phyloP scores from a whole-genome alignment of 495 filamentous ascomycete genomes.

The Evernia prunastri region DNA sequence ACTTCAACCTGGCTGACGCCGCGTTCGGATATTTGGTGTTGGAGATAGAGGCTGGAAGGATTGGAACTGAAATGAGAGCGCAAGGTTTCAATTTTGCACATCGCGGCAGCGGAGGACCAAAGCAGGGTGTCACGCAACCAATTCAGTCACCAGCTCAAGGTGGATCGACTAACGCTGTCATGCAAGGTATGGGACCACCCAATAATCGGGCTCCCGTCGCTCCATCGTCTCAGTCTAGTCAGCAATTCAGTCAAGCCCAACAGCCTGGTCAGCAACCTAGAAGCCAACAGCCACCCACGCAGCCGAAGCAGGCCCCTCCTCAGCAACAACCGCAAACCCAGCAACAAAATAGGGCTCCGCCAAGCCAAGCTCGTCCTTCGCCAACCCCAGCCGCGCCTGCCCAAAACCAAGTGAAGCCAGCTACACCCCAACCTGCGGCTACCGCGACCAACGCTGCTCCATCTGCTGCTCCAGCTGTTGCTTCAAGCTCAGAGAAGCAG shows the following conservation, averaged over 20 bases:
- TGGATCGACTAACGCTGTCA: slow-evolving; percentile 24
- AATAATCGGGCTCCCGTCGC: slow-evolving; percentile 29
- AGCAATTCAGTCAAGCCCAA: slow-evolving; percentile 31
- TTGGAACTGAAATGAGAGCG: slow-evolving; percentile 96
- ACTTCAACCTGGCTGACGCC: slow-evolving; percentile 97
- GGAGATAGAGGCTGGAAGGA: slow-evolving; percentile 87
- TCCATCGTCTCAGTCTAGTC: slow-evolving; percentile 30
- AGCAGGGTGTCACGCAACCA: slow-evolving; percentile 38
- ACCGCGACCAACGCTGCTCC: slow-evolving; percentile 26
- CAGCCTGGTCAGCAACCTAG: slow-evolving; percentile 32
- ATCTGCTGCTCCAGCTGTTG: slow-evolving; percentile 26
- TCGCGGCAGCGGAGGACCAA: slow-evolving; percentile 52
- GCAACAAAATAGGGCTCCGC: slow-evolving; percentile 39
- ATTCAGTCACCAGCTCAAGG: slow-evolving; percentile 28
- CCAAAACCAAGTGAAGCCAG: slow-evolving; percentile 43
- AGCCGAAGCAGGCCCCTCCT: slow-evolving; percentile 31
- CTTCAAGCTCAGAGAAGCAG: slow-evolving; percentile 20
- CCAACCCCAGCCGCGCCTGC: slow-evolving; percentile 48
- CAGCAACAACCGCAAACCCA: slow-evolving; percentile 34
- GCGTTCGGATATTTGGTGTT: slow-evolving; percentile 94
- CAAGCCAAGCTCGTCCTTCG: slow-evolving; percentile 36
- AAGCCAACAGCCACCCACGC: slow-evolving; percentile 31
- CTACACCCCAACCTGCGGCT: slow-evolving; percentile 46
- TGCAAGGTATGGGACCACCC: slow-evolving; percentile 27
- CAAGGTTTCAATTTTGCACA: slow-evolving; percentile 99